Evolutionary conservation across 306 rosid species (phyloP), one percentile per base, ranked within the genome.

Genomic region (Vachellia pachyceras): DNA sequence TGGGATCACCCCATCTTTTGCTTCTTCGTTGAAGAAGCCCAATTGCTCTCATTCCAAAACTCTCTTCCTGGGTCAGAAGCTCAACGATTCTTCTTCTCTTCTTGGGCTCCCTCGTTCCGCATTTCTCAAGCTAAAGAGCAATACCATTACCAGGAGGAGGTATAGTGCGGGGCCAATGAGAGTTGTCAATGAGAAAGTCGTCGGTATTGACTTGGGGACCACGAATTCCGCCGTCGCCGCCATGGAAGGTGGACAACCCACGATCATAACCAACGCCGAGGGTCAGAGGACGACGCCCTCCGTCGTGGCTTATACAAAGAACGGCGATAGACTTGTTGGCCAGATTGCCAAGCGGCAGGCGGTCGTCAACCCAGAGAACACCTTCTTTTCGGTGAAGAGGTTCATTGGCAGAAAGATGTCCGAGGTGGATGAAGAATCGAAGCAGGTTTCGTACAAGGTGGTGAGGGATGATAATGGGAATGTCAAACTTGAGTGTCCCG

Each of bases 341-440:
- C 97, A 94, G 85, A 94, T 94, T 63, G 98, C 98, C 3, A 94
- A 94, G 86, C 90, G 98, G 1, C 98, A 94, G 86, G 98, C 98
- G 0, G 98, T n/a, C n/a, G n/a, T n/a, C n/a, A n/a, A n/a, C n/a
- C n/a, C n/a, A n/a, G n/a, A n/a, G n/a, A n/a, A n/a, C n/a, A n/a
- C n/a, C n/a, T n/a, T n/a, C n/a, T n/a, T n/a, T n/a, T n/a, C n/a
- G n/a, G n/a, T n/a, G n/a, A n/a, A n/a, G n/a, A n/a, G n/a, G n/a
- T n/a, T n/a, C n/a, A n/a, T n/a, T n/a, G n/a, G n/a, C n/a, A n/a
- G n/a, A n/a, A n/a, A n/a, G n/a, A n/a, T n/a, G n/a, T n/a, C n/a
- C n/a, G n/a, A n/a, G n/a, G n/a, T n/a, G n/a, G n/a, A n/a, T n/a
- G n/a, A n/a, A n/a, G n/a, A n/a, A n/a, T n/a, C n/a, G n/a, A n/a